Base-by-base conservation (phyloP, 1,139 yeast species). In the Candida mesenterica region DNA sequence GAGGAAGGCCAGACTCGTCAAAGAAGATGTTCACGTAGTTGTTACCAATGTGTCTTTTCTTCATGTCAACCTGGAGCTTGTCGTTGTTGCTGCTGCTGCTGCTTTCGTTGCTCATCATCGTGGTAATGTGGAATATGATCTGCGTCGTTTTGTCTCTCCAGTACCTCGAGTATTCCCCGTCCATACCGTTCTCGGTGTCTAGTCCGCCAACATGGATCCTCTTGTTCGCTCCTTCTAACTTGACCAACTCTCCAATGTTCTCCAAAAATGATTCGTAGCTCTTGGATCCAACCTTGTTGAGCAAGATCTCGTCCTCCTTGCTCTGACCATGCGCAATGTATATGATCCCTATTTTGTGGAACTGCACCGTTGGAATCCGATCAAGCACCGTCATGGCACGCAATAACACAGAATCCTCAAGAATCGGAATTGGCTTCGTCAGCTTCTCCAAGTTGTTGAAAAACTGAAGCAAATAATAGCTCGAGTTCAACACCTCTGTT, bases 1-100 rank as follows among this genome's bases (percentile, higher is more conserved):
- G 85, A 5, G 79, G 77, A 9, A 62, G 57, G 4, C 68, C 73
- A 10, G 89, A 79, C 47, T 87, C 95, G 52, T 87, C 88, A 59
- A 77, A 88, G 55, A 74, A 87, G 29, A 87, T 77, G 51, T 84
- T 85, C 37, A 88, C 94, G 55, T 80, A 81, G 54, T 87, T 77
- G 60, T 88, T 88, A 4, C 96, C 96, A 46, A 88, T 83, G 53
- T 88, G 96, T 37, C 92, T 63, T 57, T 88, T 88, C 57, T 87
- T 88, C 52, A 72, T 58, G 13, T 83, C 75, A 33, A 62, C 39
- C 10, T 32, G 63, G 16, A 59, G 58, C 14, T 59, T 55, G 46
- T 79, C 82, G 24, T 63, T 63, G 5, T 61, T 62, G 33, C 57
- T 52, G 3, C 46, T 48, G 15, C 15, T 10, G 14, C 4, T 10